Evolutionary conservation across 805 yeast genomes (phyloP).

Genomic region (Maudiozyma pseudohumilis): DNA sequence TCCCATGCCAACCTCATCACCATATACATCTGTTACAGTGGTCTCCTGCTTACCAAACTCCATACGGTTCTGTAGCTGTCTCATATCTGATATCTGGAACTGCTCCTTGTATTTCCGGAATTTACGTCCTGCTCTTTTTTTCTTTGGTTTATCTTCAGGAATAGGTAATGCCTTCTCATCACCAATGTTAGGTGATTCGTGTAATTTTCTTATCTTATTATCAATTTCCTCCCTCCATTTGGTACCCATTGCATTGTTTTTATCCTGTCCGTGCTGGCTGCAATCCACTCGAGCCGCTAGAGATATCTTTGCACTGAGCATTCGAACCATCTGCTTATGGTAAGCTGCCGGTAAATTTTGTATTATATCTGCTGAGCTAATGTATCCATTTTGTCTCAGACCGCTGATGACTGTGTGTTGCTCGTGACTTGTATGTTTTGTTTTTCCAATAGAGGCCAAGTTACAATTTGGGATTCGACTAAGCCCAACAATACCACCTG

Average conservation of each 20-base stretch:
- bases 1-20: constrained; percentile 79
- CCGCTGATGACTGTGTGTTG: constrained; percentile 31
- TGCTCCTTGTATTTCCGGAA: constrained; percentile 73
- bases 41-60: constrained; percentile 71
- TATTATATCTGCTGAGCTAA: constrained; percentile 51
- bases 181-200: constrained; percentile 65
- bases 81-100: constrained; percentile 68
- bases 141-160: constrained; percentile 67
- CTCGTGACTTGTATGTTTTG: constrained; percentile 28
- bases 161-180: constrained; percentile 62
- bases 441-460: constrained; percentile 62
- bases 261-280: constrained; percentile 28
- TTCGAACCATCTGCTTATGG: constrained; percentile 62
- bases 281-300: constrained; percentile 79
- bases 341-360: constrained; percentile 48
- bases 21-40: constrained; percentile 50
- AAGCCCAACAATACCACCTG: constrained; percentile 60
- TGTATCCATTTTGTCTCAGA: constrained; percentile 56
- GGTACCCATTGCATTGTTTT: constrained; percentile 46
- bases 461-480: constrained; percentile 75
- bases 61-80: constrained; percentile 76
- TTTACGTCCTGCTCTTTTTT: constrained; percentile 79
- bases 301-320: constrained; percentile 67
- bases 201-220: constrained; percentile 56
- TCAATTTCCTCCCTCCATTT: constrained; percentile 52